Evolutionary conservation across 257 asterid genomes (phyloP).

Genomic region (Ilex aquifolium): DNA sequence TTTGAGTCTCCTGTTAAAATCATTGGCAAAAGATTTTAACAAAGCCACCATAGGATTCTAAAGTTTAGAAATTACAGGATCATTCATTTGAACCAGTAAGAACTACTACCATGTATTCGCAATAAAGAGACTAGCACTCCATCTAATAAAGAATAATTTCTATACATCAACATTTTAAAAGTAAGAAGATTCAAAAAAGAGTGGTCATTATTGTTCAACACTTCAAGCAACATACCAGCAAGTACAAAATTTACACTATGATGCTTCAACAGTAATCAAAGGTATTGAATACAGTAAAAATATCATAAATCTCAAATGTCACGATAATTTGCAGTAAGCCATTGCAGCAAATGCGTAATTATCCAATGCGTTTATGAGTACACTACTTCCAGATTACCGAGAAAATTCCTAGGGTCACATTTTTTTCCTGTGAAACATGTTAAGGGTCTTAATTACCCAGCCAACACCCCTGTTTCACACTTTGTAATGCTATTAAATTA

Average conservation of each 20-base stretch:
- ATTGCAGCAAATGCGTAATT: not conserved
- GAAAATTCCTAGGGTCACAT: not conserved
- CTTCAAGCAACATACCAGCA: not conserved
- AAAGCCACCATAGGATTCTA: not conserved
- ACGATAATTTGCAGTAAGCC: not conserved
- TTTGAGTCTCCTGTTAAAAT: constrained; percentile 76
- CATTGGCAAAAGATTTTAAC: constrained; percentile 17
- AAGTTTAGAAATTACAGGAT: not conserved
- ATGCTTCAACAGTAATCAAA: not conserved
- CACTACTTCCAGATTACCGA: not conserved
- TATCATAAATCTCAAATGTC: not conserved
- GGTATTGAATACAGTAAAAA: not conserved
- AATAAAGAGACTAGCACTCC: not conserved
- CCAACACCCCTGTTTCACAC: too few species aligned
- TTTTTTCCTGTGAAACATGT: too few species aligned
- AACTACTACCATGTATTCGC: not conserved
- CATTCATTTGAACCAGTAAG: not conserved
- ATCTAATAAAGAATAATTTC: not conserved
- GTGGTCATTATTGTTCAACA: not conserved
- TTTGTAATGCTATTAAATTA: too few species aligned
- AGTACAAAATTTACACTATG: not conserved
- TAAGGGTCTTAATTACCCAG: too few species aligned
- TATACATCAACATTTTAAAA: too few species aligned
- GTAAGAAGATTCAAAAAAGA: not conserved
- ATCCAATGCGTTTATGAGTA: too few species aligned